Percentiles rank a stretch among this genome's conserved stretches.
These are phyloP conservation scores for Bonia amplexicaulis DNA, from an alignment of 176 grass and related monocot species.

Conservation along the genomic window DNA sequence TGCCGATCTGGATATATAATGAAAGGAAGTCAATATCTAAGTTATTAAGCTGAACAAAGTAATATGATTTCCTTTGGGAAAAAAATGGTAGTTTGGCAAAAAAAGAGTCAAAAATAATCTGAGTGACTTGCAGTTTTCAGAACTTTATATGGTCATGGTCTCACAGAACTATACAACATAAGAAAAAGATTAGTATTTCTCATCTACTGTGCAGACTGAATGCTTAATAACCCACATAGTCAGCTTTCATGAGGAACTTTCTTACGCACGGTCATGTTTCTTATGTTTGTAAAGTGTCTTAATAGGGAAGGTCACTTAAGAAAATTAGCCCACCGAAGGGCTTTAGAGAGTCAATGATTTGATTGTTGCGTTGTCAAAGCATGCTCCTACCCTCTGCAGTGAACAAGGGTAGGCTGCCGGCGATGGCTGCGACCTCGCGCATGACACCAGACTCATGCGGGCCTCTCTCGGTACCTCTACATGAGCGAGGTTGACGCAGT, in stretches of 20 bases:
- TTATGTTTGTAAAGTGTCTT: background rate
- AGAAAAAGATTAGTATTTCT: background rate
- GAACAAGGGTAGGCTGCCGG: background rate
- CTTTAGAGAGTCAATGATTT: background rate
- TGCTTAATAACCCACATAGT: background rate
- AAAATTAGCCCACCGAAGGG: background rate
- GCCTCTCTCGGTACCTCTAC: no score
- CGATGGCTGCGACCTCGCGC: no score
- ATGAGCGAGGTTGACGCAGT: no score
- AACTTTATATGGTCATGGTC: background rate
- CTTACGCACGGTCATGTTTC: background rate
- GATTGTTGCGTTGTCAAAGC: background rate
- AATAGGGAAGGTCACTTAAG: background rate
- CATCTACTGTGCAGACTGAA: background rate
- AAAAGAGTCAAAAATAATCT: background rate
- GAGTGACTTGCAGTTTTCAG: constrained; percentile 9
- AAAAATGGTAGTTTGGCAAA: constrained; percentile 1
- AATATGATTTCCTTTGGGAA: background rate
- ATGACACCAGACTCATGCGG: no score
- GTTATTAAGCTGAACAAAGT: constrained; percentile 5
- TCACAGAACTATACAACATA: background rate
- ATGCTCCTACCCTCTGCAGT: background rate
- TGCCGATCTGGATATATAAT: constrained; percentile 35
- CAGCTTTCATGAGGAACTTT: background rate
- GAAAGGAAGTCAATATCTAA: constrained; percentile 13